Evolutionary conservation across 208 protist species (phyloP).

Genomic region (Trypanosoma boissoni): DNA sequence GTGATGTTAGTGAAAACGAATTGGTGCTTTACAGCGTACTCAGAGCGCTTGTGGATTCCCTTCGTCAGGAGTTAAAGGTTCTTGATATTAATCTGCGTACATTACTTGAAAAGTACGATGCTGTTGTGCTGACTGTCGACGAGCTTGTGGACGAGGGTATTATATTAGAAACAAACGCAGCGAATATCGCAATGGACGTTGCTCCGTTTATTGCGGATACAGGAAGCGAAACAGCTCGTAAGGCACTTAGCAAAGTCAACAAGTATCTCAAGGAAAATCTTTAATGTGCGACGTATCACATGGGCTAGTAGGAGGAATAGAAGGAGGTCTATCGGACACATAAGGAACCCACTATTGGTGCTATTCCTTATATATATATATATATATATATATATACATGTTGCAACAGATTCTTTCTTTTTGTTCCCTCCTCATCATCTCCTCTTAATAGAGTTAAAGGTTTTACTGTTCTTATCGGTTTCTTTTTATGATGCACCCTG

Average conservation of each 20-base stretch:
- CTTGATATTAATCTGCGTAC: constrained; percentile 39
- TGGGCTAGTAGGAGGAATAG: not conserved
- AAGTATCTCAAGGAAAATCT: constrained; percentile 83
- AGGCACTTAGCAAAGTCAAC: constrained; percentile 77
- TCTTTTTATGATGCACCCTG: constrained; percentile 7
- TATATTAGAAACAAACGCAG: constrained; percentile 76
- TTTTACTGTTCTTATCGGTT: not conserved
- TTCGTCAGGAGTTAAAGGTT: constrained; percentile 56
- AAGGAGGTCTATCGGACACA: no score
- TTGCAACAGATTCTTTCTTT: not conserved
- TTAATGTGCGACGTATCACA: constrained; percentile 18
- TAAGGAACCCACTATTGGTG: no score
- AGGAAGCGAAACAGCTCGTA: constrained; percentile 55
- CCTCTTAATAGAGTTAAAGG: not conserved
- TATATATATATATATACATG: constrained; percentile 7
- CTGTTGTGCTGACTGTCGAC: constrained; percentile 84
- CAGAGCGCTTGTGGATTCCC: constrained; percentile 53
- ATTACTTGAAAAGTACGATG: constrained; percentile 85
- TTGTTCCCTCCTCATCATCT: no score
- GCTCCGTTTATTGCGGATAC: constrained; percentile 55
- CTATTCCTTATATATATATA: constrained; percentile 13
- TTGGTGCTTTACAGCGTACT: constrained; percentile 72
- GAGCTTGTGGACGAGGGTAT: constrained; percentile 91
- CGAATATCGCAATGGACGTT: constrained; percentile 50
- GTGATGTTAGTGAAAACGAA: constrained; percentile 80